A percentile compares a stretch with the other conserved stretches of the same genome.
Evolutionary conservation across 2,329 filamentous ascomycete species (phyloP).

Genomic region (Zopfia rhizophila): DNA sequence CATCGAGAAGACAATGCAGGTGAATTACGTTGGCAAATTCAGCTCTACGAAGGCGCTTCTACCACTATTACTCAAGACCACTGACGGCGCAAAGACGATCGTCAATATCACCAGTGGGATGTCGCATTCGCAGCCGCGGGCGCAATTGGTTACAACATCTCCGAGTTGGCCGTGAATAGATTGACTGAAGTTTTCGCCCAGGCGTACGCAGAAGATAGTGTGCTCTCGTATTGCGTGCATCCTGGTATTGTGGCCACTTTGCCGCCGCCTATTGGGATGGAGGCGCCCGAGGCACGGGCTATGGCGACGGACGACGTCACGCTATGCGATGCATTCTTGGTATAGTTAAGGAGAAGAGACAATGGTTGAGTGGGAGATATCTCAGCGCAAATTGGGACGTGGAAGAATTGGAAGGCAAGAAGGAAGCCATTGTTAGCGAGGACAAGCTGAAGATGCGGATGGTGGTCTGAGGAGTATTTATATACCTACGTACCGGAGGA

Average conservation of each 20-base stretch:
- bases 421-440: conserved; percentile 13
- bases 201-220: conserved; percentile 10
- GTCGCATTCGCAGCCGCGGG: conserved; percentile 6
- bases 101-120: conserved; percentile 16
- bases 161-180: conserved; percentile 12
- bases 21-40: conserved; percentile 5
- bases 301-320: conserved; percentile 9
- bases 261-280: conserved; percentile 4
- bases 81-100: conserved; percentile 12
- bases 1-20: not conserved
- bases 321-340: conserved; percentile 14
- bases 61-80: conserved; percentile 1
- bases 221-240: conserved; percentile 13
- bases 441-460: conserved; percentile 15
- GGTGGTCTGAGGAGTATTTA: no score
- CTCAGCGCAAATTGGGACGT: conserved; percentile 20
- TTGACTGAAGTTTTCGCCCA: conserved; percentile 15
- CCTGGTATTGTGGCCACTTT: conserved; percentile 19
- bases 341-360: conserved; percentile 19
- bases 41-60: conserved; percentile 2
- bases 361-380: conserved; percentile 20
- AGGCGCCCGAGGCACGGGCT: not conserved
- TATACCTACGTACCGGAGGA: no score
- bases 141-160: conserved; percentile 18
- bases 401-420: conserved; percentile 19